A percentile compares a stretch with the other conserved stretches of the same genome.
These are phyloP conservation scores for Lumnitzera racemosa DNA, from an alignment of 345 rosid genomes.

Conservation along the genomic window DNA sequence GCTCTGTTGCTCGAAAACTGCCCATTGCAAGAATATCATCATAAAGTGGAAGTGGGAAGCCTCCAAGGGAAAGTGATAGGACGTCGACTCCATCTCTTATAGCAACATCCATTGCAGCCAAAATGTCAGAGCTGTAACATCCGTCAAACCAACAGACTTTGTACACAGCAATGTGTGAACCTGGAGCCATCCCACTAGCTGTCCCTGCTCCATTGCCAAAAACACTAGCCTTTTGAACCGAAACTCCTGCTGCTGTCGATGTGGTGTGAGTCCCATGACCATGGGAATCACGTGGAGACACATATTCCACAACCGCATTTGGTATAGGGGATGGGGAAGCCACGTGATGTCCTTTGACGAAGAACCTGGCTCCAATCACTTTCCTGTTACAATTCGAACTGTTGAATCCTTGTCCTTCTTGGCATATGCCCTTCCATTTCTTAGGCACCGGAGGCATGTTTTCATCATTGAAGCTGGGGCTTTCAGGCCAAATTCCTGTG, in stretches of 20 bases:
- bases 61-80: slow-evolving; percentile 82
- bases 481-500: slow-evolving; percentile 91
- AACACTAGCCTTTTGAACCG: slow-evolving; percentile 61
- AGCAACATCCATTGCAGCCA: slow-evolving; percentile 83
- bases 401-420: slow-evolving; percentile 61
- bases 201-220: slow-evolving; percentile 69
- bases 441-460: slow-evolving; percentile 67
- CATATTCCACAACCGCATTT: slow-evolving; percentile 43
- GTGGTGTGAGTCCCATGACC: slow-evolving; percentile 95
- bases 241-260: slow-evolving; percentile 76
- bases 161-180: slow-evolving; percentile 73
- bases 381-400: slow-evolving; percentile 59
- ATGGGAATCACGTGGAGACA: slow-evolving; percentile 69
- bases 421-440: slow-evolving; percentile 79
- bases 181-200: slow-evolving; percentile 87
- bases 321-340: slow-evolving; percentile 33
- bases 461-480: slow-evolving; percentile 66
- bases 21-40: slow-evolving; percentile 87
- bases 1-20: slow-evolving; percentile 79
- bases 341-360: slow-evolving; percentile 63
- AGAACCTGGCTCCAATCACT: slow-evolving; percentile 83
- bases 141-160: slow-evolving; percentile 90
- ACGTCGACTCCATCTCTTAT: slow-evolving; percentile 76
- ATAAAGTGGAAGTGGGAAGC: slow-evolving; percentile 73
- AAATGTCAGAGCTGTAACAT: slow-evolving; percentile 80